These are phyloP conservation scores for Zygosaccharomyces sapae DNA, from an alignment of 1,139 yeast species.

Conservation along the genomic window DNA sequence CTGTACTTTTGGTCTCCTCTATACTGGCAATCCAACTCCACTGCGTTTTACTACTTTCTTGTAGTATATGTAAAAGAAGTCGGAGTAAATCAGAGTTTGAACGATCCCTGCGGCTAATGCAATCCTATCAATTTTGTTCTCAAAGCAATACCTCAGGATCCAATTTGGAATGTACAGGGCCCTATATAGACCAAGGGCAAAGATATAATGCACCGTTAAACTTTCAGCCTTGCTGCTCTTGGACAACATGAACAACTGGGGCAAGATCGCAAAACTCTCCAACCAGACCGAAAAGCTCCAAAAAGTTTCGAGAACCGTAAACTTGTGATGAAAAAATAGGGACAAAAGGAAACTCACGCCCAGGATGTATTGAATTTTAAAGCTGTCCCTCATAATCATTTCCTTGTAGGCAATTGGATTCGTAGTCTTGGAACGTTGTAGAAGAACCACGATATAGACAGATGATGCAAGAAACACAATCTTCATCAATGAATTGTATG, in stretches of 20 bases:
- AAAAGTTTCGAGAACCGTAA: conserved; percentile 54
- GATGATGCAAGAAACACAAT: conserved; percentile 73
- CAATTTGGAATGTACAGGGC: conserved; percentile 90
- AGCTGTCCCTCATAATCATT: conserved; percentile 66
- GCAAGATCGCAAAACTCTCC: conserved; percentile 86
- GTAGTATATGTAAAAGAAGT: conserved; percentile 90
- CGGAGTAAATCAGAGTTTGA: conserved; percentile 86
- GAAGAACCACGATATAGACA: conserved; percentile 66
- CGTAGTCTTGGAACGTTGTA: conserved; percentile 44
- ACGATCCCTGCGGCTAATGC: conserved; percentile 74
- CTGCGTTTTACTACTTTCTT: conserved; percentile 77
- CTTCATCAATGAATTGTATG: conserved; percentile 80
- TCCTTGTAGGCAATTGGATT: conserved; percentile 50
- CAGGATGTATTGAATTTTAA: conserved; percentile 67
- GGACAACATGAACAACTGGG: conserved; percentile 86
- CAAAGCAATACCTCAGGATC: conserved; percentile 78
- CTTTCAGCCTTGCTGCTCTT: conserved; percentile 86
- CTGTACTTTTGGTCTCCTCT: conserved; percentile 15
- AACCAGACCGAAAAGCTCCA: conserved; percentile 85
- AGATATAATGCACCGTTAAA: conserved; percentile 85
- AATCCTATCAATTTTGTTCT: conserved; percentile 62
- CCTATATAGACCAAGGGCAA: conserved; percentile 87
- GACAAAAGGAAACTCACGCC: conserved; percentile 60
- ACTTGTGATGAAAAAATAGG: conserved; percentile 63
- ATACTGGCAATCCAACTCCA: conserved; percentile 75